These are phyloP conservation scores for Castanospermum australe DNA, from an alignment of 306 rosid genomes.

Conservation along the genomic window DNA sequence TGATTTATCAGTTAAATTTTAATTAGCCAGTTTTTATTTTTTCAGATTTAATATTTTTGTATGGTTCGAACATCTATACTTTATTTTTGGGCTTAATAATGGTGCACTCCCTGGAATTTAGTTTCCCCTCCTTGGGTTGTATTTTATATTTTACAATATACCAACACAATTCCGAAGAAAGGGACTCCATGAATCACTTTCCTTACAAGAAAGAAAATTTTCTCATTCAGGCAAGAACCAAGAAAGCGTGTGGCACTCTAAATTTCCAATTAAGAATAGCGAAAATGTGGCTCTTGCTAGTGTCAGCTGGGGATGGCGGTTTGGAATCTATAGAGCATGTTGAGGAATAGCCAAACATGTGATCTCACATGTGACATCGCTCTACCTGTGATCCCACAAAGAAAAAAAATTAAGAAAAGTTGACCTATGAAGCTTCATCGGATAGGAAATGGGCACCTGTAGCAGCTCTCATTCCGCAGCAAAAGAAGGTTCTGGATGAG, in stretches of 20 bases:
- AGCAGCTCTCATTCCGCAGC: background rate
- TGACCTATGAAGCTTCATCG: background rate
- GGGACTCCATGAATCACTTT: background rate
- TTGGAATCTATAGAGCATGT: constrained; percentile 4
- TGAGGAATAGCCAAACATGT: constrained; percentile 13
- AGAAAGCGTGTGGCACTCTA: background rate
- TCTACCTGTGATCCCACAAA: background rate
- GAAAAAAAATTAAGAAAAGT: background rate
- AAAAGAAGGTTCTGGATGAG: background rate
- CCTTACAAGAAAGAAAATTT: background rate
- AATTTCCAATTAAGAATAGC: constrained; percentile 3
- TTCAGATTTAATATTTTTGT: background rate
- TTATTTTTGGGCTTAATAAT: background rate
- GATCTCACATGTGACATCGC: constrained; percentile 11
- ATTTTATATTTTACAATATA: background rate
- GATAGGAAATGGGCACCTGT: background rate
- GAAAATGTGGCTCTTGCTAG: constrained; percentile 9
- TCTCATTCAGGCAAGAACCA: background rate
- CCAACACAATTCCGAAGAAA: background rate
- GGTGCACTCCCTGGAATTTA: background rate
- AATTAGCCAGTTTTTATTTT: background rate
- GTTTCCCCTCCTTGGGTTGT: background rate
- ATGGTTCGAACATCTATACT: background rate
- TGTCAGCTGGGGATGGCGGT: background rate
- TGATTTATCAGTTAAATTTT: background rate